These are phyloP conservation scores for Calonectria fujianensis DNA, from an alignment of 2,329 filamentous ascomycete genomes.

Conservation along the genomic window DNA sequence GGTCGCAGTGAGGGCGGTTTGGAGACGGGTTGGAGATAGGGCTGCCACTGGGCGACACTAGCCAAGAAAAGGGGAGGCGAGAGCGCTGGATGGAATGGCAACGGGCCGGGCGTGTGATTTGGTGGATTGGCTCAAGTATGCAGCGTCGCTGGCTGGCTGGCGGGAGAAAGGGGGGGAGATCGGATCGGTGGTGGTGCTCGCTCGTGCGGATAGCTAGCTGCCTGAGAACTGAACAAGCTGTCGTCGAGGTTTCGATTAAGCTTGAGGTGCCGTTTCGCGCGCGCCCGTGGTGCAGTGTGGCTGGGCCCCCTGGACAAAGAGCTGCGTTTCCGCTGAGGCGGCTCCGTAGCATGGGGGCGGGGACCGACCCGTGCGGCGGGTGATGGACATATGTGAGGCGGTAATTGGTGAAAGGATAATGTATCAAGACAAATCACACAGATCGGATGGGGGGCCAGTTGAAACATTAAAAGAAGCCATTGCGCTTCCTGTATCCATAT, in stretches of 20 bases:
- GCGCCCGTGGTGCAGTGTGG: constrained; percentile 12
- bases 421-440: no score
- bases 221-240: constrained; percentile 42
- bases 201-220: constrained; percentile 27
- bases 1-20: constrained; percentile 42
- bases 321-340: neutral
- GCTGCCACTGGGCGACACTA: constrained; percentile 8
- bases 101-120: neutral
- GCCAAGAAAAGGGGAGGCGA: constrained; percentile 17
- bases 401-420: no score
- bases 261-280: constrained; percentile 32
- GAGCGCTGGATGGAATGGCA: neutral
- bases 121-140: constrained; percentile 1
- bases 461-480: no score
- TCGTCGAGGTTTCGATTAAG: constrained; percentile 42
- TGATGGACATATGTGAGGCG: neutral
- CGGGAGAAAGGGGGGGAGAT: constrained; percentile 15
- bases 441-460: no score
- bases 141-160: neutral
- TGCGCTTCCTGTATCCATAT: no score
- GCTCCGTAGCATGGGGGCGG: neutral
- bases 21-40: constrained; percentile 18
- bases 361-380: neutral
- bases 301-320: constrained; percentile 24
- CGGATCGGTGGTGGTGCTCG: constrained; percentile 6